A percentile compares a stretch with the other conserved stretches of the same genome.
Evolutionary conservation across 1,284 basidiomycete genomes (phyloP).

Genomic region (Tilletia setariae): DNA sequence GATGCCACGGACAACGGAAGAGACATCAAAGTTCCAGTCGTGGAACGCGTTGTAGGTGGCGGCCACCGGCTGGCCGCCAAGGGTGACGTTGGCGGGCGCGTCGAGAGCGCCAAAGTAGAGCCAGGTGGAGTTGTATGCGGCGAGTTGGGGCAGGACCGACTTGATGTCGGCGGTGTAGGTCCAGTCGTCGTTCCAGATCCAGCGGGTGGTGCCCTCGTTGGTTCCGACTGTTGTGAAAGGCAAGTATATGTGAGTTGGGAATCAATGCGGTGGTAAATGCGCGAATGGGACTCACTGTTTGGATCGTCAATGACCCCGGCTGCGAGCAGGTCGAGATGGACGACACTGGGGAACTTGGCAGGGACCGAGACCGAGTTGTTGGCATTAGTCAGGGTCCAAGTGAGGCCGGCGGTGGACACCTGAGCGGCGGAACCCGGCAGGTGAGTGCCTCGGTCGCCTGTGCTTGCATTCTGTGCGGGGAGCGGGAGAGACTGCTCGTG

Average conservation of each 20-base stretch:
- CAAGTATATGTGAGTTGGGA: not conserved
- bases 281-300: constrained; percentile 31
- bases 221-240: constrained; percentile 55
- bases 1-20: not conserved
- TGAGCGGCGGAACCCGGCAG: not conserved
- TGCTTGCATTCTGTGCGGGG: constrained; percentile 5
- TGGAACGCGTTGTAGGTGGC: constrained; percentile 65
- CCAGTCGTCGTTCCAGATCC: constrained; percentile 65
- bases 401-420: constrained; percentile 54
- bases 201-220: constrained; percentile 64
- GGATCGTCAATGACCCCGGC: constrained; percentile 64
- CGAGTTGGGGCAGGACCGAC: constrained; percentile 54
- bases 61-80: constrained; percentile 61
- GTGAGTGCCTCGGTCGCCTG: not conserved
- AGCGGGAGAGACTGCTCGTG: constrained; percentile 1
- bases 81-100: constrained; percentile 63
- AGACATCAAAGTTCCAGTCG: constrained; percentile 61
- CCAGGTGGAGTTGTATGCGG: constrained; percentile 54
- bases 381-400: constrained; percentile 62
- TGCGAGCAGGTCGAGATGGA: constrained; percentile 61
- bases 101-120: constrained; percentile 66
- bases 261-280: not conserved
- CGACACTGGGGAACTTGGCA: constrained; percentile 61
- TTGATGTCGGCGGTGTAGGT: constrained; percentile 64
- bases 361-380: constrained; percentile 63